Conservation (phyloP, 2,329 filamentous ascomycete species). For the Penicillium paneum region DNA sequence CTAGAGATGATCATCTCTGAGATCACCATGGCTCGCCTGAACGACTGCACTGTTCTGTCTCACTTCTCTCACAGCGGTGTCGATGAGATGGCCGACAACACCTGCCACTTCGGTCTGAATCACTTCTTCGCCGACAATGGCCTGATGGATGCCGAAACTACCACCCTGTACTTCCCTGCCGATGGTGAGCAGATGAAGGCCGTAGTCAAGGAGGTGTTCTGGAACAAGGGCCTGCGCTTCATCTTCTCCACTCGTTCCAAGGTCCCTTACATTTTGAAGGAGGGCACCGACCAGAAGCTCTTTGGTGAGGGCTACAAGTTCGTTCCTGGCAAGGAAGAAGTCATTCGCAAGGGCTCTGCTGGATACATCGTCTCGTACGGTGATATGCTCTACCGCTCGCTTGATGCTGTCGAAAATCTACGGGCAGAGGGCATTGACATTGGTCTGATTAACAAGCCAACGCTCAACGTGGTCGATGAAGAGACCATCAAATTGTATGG, state of each 20-base stretch:
- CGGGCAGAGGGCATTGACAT: constrained; percentile 37
- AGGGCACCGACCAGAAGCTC: constrained; percentile 34
- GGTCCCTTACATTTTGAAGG: constrained; percentile 39
- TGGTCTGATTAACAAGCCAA: constrained; percentile 41
- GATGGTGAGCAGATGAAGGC: constrained; percentile 44
- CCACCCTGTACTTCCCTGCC: constrained; percentile 40
- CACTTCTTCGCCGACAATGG: constrained; percentile 44
- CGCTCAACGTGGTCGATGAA: constrained; percentile 40
- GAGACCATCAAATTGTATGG: constrained; percentile 39
- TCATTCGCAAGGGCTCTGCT: constrained; percentile 36
- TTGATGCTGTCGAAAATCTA: constrained; percentile 40
- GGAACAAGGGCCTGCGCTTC: constrained; percentile 37
- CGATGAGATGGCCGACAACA: constrained; percentile 44
- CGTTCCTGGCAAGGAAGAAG: constrained; percentile 38
- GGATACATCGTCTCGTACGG: constrained; percentile 41
- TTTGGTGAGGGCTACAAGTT: constrained; percentile 39
- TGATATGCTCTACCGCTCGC: constrained; percentile 42
- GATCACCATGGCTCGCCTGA: constrained; percentile 42
- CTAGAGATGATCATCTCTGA: constrained; percentile 42
- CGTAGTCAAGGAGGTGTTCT: constrained; percentile 38
- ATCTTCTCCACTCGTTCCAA: constrained; percentile 42
- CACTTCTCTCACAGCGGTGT: constrained; percentile 43
- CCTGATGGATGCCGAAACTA: constrained; percentile 36
- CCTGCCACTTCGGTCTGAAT: constrained; percentile 43
- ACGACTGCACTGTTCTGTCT: constrained; percentile 38